Conservation (phyloP, 2,329 filamentous ascomycete genomes). For the Trichoderma koningiopsis region DNA sequence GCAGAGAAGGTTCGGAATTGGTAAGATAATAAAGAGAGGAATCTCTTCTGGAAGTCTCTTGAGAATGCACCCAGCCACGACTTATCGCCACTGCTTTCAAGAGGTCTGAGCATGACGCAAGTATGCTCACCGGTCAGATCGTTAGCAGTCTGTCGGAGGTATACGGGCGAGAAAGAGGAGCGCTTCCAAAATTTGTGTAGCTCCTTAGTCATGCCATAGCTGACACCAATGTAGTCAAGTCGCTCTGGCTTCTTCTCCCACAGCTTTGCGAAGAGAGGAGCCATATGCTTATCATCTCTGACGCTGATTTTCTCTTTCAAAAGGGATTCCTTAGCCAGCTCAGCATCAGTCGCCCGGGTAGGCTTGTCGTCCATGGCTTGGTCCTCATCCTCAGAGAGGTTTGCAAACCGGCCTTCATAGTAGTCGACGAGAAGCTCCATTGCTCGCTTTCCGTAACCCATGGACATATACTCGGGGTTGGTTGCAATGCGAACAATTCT, state of each 20-base stretch:
- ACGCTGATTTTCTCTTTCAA: conserved; percentile 87
- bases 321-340: conserved; percentile 74
- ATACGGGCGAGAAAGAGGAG: conserved; percentile 81
- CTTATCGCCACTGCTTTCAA: conserved; percentile 67
- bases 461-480: conserved; percentile 86
- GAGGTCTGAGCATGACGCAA: conserved; percentile 90
- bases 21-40: conserved; percentile 85
- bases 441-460: conserved; percentile 92
- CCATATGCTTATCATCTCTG: conserved; percentile 87
- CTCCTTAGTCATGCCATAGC: conserved; percentile 83
- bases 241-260: conserved; percentile 76
- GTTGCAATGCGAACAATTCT: conserved; percentile 93
- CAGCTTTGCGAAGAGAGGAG: conserved; percentile 87
- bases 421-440: conserved; percentile 86
- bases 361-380: conserved; percentile 62
- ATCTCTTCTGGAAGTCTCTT: conserved; percentile 92
- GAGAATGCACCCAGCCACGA: conserved; percentile 91
- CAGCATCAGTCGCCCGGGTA: conserved; percentile 77
- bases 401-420: conserved; percentile 91
- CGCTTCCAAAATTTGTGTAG: conserved; percentile 98
- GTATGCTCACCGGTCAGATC: conserved; percentile 97
- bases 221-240: conserved; percentile 93
- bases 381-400: conserved; percentile 71
- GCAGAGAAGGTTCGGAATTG: conserved; percentile 85
- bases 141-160: conserved; percentile 92